These are phyloP conservation scores for Lachancea thermotolerans DNA, from an alignment of 805 yeast species.

Conservation along the genomic window DNA sequence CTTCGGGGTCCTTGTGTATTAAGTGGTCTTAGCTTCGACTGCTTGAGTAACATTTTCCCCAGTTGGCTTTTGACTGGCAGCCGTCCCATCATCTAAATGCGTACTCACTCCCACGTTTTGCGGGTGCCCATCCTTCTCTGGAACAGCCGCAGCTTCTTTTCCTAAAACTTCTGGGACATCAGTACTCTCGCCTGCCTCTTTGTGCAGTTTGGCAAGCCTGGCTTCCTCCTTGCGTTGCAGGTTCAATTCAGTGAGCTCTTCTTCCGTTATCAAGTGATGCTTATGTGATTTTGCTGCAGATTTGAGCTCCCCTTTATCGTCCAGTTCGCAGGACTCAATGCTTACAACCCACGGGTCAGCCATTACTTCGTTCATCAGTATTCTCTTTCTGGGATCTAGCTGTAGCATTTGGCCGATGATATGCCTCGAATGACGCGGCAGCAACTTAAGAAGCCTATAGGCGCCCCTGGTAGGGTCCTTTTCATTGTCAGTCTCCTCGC, in stretches of 20 bases:
- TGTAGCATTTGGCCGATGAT: conserved; percentile 61
- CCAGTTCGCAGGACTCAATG: conserved; percentile 47
- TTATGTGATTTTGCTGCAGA: conserved; percentile 38
- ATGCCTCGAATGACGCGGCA: conserved; percentile 61
- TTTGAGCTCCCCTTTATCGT: conserved; percentile 21
- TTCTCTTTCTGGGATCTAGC: conserved; percentile 52
- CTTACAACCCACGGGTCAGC: conserved; percentile 50
- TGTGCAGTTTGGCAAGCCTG: conserved; percentile 16
- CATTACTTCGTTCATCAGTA: conserved; percentile 49
- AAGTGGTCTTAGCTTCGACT: no score
- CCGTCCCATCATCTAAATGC: no score
- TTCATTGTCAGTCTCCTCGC: conserved; percentile 35
- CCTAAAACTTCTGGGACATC: not conserved
- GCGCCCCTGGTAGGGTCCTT: conserved; percentile 56
- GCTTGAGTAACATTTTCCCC: no score
- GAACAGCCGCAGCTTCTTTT: not conserved
- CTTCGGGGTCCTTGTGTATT: no score
- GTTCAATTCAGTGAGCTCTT: conserved; percentile 43
- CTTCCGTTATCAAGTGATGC: conserved; percentile 66
- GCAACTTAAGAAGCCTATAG: conserved; percentile 56
- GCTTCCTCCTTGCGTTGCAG: conserved; percentile 30
- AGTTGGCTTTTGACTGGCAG: no score
- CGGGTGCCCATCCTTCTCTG: no score
- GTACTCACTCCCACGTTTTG: no score
- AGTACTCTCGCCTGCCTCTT: conserved; percentile 7